phyloP scores from a whole-genome alignment of 768 basidiomycete genomes.

The Russula earlei region DNA sequence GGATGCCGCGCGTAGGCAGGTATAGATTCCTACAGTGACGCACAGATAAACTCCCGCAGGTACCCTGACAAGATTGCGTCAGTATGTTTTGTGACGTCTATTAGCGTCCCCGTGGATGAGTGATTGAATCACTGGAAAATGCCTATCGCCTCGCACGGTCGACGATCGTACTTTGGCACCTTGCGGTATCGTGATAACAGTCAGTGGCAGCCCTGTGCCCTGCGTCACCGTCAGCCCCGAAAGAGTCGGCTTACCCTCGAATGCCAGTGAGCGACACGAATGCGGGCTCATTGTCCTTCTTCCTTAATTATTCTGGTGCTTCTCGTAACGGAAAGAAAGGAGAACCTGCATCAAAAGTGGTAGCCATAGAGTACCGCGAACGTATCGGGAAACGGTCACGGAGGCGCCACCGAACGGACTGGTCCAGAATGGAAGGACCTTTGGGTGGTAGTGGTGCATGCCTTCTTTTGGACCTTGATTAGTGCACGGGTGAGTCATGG shows the following conservation, averaged over 20 bases:
- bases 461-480: neutral
- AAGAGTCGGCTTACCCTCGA: neutral
- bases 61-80: conserved; percentile 2
- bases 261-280: neutral
- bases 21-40: neutral
- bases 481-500: neutral
- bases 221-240: neutral
- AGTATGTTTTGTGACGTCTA: neutral
- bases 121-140: neutral
- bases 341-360: neutral
- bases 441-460: neutral
- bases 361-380: neutral
- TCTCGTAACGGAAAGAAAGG: neutral
- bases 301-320: neutral
- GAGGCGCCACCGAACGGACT: neutral
- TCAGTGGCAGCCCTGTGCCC: conserved; percentile 10
- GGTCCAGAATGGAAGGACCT: neutral
- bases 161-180: neutral
- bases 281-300: neutral
- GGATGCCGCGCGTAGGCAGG: neutral
- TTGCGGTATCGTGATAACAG: neutral
- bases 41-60: neutral
- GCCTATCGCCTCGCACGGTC: neutral
- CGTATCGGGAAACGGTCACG: neutral
- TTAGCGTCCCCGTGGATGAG: neutral